Percentiles rank a stretch among this genome's conserved stretches.
These are phyloP conservation scores for Phytophthora pluvialis DNA, from an alignment of 352 stramenopile species.

Conservation along the genomic window DNA sequence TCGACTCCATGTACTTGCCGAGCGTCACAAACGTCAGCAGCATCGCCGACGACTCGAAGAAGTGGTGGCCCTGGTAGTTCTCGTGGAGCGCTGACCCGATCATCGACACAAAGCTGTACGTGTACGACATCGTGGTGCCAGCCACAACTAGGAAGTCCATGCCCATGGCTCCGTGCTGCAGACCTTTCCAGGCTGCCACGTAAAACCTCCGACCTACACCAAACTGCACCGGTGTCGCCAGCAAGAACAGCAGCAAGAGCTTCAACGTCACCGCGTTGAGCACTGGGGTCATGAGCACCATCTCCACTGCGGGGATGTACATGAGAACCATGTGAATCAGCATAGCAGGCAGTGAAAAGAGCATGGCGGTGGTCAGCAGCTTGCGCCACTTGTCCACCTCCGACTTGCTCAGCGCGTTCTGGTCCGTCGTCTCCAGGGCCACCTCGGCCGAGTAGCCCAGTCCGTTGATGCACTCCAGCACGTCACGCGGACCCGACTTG, in stretches of 20 bases:
- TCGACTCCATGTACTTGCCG: slow-evolving; percentile 90
- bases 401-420: slow-evolving; percentile 68
- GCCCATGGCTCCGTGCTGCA: slow-evolving; percentile 88
- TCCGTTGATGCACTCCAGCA: slow-evolving; percentile 73
- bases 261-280: slow-evolving; percentile 83
- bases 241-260: slow-evolving; percentile 83
- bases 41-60: slow-evolving; percentile 90
- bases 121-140: slow-evolving; percentile 86
- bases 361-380: slow-evolving; percentile 72
- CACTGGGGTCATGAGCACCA: slow-evolving; percentile 75
- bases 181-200: slow-evolving; percentile 78
- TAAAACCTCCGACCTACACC: slow-evolving; percentile 83
- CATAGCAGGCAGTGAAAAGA: slow-evolving; percentile 87
- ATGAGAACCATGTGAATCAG: slow-evolving; percentile 90
- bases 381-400: slow-evolving; percentile 82
- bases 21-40: slow-evolving; percentile 88
- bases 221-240: slow-evolving; percentile 88
- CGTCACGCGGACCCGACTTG: slow-evolving; percentile 69
- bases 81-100: slow-evolving; percentile 63
- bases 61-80: slow-evolving; percentile 82
- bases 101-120: slow-evolving; percentile 86
- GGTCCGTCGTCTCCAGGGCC: slow-evolving; percentile 56
- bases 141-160: slow-evolving; percentile 91
- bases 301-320: slow-evolving; percentile 72
- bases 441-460: slow-evolving; percentile 73